A percentile compares a stretch with the other conserved stretches of the same genome.
These are phyloP conservation scores for Cardamine resedifolia DNA, from an alignment of 345 rosid species.

Conservation along the genomic window DNA sequence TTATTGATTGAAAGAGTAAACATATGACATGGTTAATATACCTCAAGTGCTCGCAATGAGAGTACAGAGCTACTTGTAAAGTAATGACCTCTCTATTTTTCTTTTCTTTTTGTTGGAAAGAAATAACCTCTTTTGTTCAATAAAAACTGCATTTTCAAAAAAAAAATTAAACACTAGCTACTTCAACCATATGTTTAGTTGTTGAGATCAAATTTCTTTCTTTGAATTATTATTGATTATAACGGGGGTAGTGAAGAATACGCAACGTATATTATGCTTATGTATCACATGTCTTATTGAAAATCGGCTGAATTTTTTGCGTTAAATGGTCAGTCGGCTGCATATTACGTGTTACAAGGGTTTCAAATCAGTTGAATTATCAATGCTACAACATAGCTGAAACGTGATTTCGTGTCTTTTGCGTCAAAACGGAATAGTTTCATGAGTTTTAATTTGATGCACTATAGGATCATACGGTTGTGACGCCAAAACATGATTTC, in stretches of 20 bases:
- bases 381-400: not conserved
- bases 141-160: not conserved
- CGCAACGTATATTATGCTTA: conserved; percentile 4
- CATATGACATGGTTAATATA: not conserved
- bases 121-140: not conserved
- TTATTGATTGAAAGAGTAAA: not conserved
- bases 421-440: not conserved
- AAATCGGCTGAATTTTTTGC: not conserved
- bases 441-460: not conserved
- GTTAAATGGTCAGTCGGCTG: not conserved
- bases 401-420: not conserved
- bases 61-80: not conserved
- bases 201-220: not conserved
- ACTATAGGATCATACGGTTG: not conserved
- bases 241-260: not conserved
- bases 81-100: not conserved
- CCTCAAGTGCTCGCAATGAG: not conserved
- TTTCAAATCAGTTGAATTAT: not conserved
- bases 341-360: not conserved
- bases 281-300: conserved; percentile 23
- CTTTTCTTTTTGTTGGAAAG: not conserved
- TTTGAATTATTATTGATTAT: not conserved
- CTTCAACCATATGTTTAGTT: conserved; percentile 5
- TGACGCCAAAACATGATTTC: not conserved
- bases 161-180: not conserved